Evolutionary conservation across 805 yeast species (phyloP).

Genomic region (Yamadazyma phyllophila): DNA sequence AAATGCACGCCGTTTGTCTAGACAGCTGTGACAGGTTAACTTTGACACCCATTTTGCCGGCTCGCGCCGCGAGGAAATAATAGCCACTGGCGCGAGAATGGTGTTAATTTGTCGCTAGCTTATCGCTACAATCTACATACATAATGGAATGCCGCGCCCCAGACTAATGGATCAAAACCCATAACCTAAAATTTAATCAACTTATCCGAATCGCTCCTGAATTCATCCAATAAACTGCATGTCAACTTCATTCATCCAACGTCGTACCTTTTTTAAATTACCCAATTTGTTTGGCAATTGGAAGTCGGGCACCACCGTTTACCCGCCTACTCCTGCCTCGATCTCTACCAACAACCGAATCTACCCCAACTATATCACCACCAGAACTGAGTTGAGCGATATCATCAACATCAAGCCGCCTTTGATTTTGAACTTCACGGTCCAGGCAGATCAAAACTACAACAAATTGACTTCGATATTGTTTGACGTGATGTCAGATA

Average conservation of each 20-base stretch:
- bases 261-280: slow-evolving; percentile 5
- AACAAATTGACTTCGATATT: slow-evolving; percentile 63
- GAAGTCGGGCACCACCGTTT: slow-evolving; percentile 12
- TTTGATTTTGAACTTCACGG: slow-evolving; percentile 67
- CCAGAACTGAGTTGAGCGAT: slow-evolving; percentile 58
- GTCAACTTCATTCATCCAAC: not conserved
- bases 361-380: slow-evolving; percentile 45
- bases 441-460: slow-evolving; percentile 60
- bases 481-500: slow-evolving; percentile 29
- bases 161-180: not conserved
- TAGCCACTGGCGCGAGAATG: no score
- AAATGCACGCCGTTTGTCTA: not conserved
- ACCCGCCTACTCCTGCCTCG: slow-evolving; percentile 43
- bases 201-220: not conserved
- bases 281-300: slow-evolving; percentile 3
- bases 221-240: not conserved
- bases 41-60: no score
- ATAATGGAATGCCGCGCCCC: not conserved
- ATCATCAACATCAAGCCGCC: slow-evolving; percentile 56
- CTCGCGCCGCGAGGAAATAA: no score
- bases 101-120: no score
- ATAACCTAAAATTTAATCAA: not conserved
- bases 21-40: no score
- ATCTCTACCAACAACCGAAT: slow-evolving; percentile 40
- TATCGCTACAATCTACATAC: no score